Evolutionary conservation across 495 filamentous ascomycete genomes (phyloP), one percentile per base, ranked within the genome.

Genomic region (Darksidea phi): DNA sequence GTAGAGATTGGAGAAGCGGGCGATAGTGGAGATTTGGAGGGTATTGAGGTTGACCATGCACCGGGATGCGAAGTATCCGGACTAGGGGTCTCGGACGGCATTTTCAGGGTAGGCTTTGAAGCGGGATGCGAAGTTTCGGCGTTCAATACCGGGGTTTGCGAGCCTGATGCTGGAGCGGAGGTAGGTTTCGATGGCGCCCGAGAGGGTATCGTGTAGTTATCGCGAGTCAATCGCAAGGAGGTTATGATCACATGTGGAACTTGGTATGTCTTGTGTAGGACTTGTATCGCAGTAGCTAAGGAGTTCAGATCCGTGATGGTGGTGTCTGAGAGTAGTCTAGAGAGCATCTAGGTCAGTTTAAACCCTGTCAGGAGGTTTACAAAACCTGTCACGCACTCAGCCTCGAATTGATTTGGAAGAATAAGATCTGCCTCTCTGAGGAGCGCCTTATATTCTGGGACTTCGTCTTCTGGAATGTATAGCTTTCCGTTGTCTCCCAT

Each of bases 361-460:
- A 38, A 5, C 13, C 11, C 4, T 24, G 15, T 23, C 12, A 37
- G 43, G 24, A 48, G 28, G 28, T 13, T 36, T 28, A 32, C 25
- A 34, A 15, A 75, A 2, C 10, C 7, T 8, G 1, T 11, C 7
- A 57, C 84, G 64, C 78, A 95, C 91, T 97, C 94, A 23, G 90
- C 89, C 77, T 98, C 94, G 70, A 96, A 98, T 70, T 96, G 93
- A 73, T 98, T 98, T 15, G 94, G 94, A 20, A 97, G 73, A 51
- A 97, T 95, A 61, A 98, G 72, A 71, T 98, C 95, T 4, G 94
- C 95, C 66, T 91, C 80, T 20, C 75, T 74, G 41, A 96, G 77
- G 48, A 95, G 76, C 13, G 78, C 80, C 72, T 88, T 91, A 72
- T 97, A 98, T n/a, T 87, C 89, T 0, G 91, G 91, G 32, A 96